Conservation (phyloP, 2,329 filamentous ascomycete genomes). For the Fusarium sp. region DNA sequence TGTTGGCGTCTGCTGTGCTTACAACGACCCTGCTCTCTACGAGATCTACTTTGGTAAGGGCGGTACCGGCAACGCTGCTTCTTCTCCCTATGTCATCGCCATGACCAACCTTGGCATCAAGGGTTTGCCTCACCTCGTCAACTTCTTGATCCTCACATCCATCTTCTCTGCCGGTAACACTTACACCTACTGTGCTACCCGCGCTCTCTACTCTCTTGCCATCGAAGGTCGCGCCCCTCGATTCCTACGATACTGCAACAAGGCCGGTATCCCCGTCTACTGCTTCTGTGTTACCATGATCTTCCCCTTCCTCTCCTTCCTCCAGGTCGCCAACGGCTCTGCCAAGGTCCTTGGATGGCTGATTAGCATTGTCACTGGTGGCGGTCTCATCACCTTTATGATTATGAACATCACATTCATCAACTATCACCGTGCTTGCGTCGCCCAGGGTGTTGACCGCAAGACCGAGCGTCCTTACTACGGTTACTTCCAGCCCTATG, state of each 20-base stretch:
- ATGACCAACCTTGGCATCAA: constrained; percentile 66
- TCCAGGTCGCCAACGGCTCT: constrained; percentile 61
- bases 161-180: constrained; percentile 49
- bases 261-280: constrained; percentile 70
- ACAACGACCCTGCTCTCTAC: constrained; percentile 68
- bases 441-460: constrained; percentile 64
- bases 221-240: constrained; percentile 60
- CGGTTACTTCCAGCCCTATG: constrained; percentile 54
- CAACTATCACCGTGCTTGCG: constrained; percentile 63
- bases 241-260: constrained; percentile 69
- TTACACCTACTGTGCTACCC: constrained; percentile 61
- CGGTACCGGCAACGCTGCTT: constrained; percentile 59
- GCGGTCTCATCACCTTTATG: constrained; percentile 70
- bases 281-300: constrained; percentile 65
- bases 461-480: constrained; percentile 66
- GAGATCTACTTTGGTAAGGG: constrained; percentile 61
- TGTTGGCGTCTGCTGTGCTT: constrained; percentile 67
- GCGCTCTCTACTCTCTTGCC: constrained; percentile 63
- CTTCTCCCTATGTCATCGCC: constrained; percentile 55
- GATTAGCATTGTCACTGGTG: constrained; percentile 66
- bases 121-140: constrained; percentile 67
- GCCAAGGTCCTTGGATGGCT: constrained; percentile 65
- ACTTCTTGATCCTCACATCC: constrained; percentile 61
- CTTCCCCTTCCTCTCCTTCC: constrained; percentile 64
- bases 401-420: constrained; percentile 61